Evolutionary conservation across 73 alveolate genomes (phyloP).

Genomic region (Uronychia setigera): DNA sequence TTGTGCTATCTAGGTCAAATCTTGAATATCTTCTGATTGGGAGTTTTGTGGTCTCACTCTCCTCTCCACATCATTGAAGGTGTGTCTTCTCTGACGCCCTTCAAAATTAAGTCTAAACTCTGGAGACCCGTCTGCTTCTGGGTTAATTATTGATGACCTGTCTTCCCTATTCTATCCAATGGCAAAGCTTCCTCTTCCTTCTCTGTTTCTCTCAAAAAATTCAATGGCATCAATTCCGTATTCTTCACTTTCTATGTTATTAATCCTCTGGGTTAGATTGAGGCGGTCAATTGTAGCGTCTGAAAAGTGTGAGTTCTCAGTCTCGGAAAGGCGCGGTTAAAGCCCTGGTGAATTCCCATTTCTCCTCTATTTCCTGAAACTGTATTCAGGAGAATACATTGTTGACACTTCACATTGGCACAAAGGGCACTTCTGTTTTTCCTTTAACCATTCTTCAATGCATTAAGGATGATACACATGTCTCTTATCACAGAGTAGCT

Average conservation of each 20-base stretch:
- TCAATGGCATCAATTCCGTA: not conserved
- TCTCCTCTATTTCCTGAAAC: not conserved
- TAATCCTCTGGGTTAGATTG: too few species aligned
- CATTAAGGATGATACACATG: not conserved
- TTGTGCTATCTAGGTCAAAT: too few species aligned
- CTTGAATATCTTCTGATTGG: too few species aligned
- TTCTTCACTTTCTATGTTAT: not conserved
- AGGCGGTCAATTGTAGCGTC: not conserved
- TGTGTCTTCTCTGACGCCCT: too few species aligned
- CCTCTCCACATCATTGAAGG: too few species aligned
- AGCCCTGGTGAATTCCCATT: not conserved
- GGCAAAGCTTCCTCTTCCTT: too few species aligned
- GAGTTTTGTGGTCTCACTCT: too few species aligned
- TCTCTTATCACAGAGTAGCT: not conserved
- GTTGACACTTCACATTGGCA: not conserved
- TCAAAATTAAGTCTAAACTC: too few species aligned
- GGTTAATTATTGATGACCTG: too few species aligned
- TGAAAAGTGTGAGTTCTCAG: not conserved
- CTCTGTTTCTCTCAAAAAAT: too few species aligned
- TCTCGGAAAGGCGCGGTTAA: not conserved
- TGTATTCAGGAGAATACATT: not conserved
- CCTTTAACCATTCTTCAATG: not conserved
- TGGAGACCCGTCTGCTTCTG: too few species aligned
- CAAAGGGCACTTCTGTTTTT: not conserved
- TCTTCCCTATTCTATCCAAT: too few species aligned